Evolutionary conservation across 2,329 filamentous ascomycete species (phyloP), one percentile per base, ranked within the genome.

Genomic region (Pseudogymnoascus pannorum): DNA sequence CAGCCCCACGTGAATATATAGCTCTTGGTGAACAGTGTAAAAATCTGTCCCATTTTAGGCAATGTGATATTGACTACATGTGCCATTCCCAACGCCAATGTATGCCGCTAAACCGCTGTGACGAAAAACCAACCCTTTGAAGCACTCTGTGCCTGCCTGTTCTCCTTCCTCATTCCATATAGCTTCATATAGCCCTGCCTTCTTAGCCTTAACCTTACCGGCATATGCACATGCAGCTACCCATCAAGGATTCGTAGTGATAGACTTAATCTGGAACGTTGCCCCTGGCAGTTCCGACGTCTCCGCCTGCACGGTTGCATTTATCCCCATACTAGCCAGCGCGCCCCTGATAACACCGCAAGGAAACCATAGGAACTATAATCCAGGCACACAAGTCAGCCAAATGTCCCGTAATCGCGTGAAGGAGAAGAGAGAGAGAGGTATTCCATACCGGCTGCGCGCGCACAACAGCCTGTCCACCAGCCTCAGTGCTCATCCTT

Each of bases 251-350:
- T 91, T 91, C 31, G 81, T 75, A 24, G 85, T 81, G 59, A 88
- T 78, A 38, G 90, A 94, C 78, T 95, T 95, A 73, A 99, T 97
- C 77, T 99, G 94, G 74, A 99, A 99, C 0, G 92, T 91, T 35
- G 93, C 94, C 5, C 84, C 84, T 0, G 94, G 94, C 60, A 99
- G 79, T 72, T 96, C 93, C 61, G 81, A 88, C 60, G 89, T 89
- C 76, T 97, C 94, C 4, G 92, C 94, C 68, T 96, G 90, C 1
- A 99, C 93, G 1, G 88, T 95, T 8, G 92, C 92, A 68, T 87
- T 87, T 68, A 97, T 92, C 5, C 93, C 94, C 78, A 99, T 79
- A 58, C 88, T 92, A n/a, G 92, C 88, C 58, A 99, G 77, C n/a
- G 91, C 92, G 29, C 94, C 94, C 62, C 93, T 83, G 64, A 99